Evolutionary conservation across 164 flowering plant species (phyloP).

Genomic region (Amborella trichopoda): DNA sequence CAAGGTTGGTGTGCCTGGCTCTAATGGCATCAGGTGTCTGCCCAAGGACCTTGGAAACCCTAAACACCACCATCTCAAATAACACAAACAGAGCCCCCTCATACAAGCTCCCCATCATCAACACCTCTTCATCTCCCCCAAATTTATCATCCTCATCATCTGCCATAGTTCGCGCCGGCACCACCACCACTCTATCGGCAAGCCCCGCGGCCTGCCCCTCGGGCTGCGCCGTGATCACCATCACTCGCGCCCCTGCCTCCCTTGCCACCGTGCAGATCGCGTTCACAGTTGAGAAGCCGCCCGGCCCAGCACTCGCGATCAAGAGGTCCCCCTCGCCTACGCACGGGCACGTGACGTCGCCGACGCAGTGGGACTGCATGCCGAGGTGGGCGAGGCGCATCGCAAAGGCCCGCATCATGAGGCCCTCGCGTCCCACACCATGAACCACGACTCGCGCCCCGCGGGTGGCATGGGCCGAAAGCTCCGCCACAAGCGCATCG

Average conservation of each 20-base stretch:
- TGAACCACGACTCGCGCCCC: slow-evolving; percentile 54
- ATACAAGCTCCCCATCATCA: slow-evolving; percentile 89
- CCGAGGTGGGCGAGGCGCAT: slow-evolving; percentile 89
- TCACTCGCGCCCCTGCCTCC: slow-evolving; percentile 46
- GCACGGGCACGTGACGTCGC: slow-evolving; percentile 87
- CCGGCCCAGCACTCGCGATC: slow-evolving; percentile 87
- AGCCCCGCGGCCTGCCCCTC: slow-evolving; percentile 30
- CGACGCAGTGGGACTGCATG: slow-evolving; percentile 63
- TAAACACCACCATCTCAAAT: slow-evolving; percentile 86
- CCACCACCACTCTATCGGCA: slow-evolving; percentile 37
- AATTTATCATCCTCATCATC: slow-evolving; percentile 33
- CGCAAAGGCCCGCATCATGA: slow-evolving; percentile 76
- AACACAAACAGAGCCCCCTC: slow-evolving; percentile 92
- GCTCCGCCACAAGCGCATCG: slow-evolving; percentile 34
- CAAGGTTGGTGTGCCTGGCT: slow-evolving; percentile 87
- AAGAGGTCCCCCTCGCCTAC: slow-evolving; percentile 69
- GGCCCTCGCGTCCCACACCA: slow-evolving; percentile 94
- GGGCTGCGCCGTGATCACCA: slow-evolving; percentile 70
- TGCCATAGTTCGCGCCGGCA: slow-evolving; percentile 93
- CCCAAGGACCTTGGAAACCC: slow-evolving; percentile 42
- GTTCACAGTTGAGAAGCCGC: slow-evolving; percentile 85
- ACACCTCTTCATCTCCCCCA: slow-evolving; percentile 23
- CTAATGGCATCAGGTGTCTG: slow-evolving; percentile 51
- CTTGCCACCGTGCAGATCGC: slow-evolving; percentile 66
- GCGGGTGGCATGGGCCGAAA: slow-evolving; percentile 26